Evolutionary conservation across 2,329 filamentous ascomycete genomes (phyloP), one percentile per base, ranked within the genome.

Genomic region (Colletotrichum noveboracense): DNA sequence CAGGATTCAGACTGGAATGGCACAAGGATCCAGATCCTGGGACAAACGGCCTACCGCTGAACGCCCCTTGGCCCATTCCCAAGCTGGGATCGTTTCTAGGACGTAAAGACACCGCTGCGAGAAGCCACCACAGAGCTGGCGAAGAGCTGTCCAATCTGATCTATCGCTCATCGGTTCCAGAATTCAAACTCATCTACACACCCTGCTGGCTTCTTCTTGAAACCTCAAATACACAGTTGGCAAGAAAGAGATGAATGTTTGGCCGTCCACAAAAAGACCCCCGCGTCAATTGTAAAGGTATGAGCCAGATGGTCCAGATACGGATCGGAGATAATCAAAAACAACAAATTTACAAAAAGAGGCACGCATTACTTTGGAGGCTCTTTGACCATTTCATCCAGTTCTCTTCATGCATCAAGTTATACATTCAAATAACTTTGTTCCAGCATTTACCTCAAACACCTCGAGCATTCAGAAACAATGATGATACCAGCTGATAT

Each of bases 381-480:
- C 38, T 10, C 5, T 43, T 43, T 43, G 38, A 0, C 5, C 1
- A n/a, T n/a, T 43, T 0, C 9, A 43, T 3, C 5, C 18, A n/a
- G 3, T n/a, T 43, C 5, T 43, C 18, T 2, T n/a, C 18, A n/a
- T 6, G 1, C 18, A 43, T n/a, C 18, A n/a, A 43, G 38, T 43
- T 12, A 18, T 43, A n/a, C 5, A n/a, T n/a, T n/a, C 8, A n/a
- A 43, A n/a, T 1, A 0, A n/a, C 0, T 1, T n/a, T n/a, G 1
- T 43, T 43, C 16, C 16, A 6, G 38, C 18, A 6, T n/a, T n/a
- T n/a, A 9, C 16, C 36, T 43, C 16, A 18, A 38, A 38, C 16
- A 18, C 2, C 36, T 38, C 36, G 18, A 18, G 18, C 16, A 0
- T 18, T 10, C 38, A 10, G 38, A 10, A 43, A 43, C 38, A 43